phyloP scores from a whole-genome alignment of 345 rosid species.

The Eucalyptus regnans region DNA sequence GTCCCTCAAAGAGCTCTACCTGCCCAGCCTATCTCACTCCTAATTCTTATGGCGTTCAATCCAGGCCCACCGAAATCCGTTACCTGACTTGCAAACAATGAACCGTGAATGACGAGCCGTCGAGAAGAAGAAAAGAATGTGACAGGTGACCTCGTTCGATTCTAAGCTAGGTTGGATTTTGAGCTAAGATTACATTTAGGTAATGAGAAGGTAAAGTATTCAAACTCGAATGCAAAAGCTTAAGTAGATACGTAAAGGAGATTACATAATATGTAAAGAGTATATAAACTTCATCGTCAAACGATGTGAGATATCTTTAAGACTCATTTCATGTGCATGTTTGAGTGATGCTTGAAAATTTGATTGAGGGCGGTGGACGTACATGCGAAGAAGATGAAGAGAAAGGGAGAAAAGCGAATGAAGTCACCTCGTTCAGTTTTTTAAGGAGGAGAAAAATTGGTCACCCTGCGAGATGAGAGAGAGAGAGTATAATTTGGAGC shows the following conservation, averaged over 20 bases:
- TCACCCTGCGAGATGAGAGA: not conserved
- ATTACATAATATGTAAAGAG: too few relatives aligned
- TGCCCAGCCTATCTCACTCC: not conserved
- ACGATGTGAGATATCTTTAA: accelerated
- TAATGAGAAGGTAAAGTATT: not conserved
- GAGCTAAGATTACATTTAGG: not conserved
- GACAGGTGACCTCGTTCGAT: not conserved
- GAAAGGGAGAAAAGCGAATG: not conserved
- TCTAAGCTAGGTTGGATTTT: not conserved
- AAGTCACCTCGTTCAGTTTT: not conserved
- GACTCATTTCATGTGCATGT: not conserved
- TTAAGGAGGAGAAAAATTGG: not conserved
- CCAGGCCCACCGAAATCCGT: not conserved
- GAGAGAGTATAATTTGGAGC: too few relatives aligned
- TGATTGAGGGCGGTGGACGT: not conserved
- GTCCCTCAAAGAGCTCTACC: not conserved
- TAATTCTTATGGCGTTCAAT: too few relatives aligned
- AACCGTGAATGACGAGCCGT: not conserved
- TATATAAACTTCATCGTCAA: accelerated
- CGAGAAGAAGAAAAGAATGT: not conserved
- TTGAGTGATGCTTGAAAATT: not conserved
- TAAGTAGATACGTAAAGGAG: not conserved
- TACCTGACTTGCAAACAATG: not conserved
- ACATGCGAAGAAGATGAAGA: not conserved
- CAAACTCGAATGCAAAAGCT: not conserved